phyloP scores from a whole-genome alignment of 176 grass and related monocot species.

The Ananas comosus region DNA sequence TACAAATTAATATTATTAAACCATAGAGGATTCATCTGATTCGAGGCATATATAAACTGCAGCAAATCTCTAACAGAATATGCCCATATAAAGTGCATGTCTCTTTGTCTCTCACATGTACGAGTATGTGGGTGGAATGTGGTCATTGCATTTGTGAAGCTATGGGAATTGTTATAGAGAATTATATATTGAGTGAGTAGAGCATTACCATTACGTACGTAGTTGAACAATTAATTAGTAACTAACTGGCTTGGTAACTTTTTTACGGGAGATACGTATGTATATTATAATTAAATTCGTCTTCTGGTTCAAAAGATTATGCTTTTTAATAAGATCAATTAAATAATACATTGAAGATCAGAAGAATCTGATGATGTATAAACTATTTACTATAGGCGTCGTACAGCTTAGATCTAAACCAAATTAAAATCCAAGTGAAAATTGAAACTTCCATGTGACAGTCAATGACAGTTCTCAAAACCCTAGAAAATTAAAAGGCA shows the following conservation, averaged over 20 bases:
- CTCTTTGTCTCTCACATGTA: slow-evolving; percentile 26
- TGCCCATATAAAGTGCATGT: slow-evolving; percentile 45
- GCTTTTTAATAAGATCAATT: too few relatives aligned
- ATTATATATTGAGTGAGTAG: too few relatives aligned
- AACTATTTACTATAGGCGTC: too few relatives aligned
- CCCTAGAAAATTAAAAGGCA: slow-evolving; percentile 16
- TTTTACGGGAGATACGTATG: too few relatives aligned
- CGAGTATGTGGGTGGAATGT: background rate
- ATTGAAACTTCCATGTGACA: background rate
- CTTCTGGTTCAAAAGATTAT: background rate
- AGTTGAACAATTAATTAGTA: too few relatives aligned
- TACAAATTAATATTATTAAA: background rate
- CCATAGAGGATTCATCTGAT: slow-evolving; percentile 3
- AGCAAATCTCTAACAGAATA: slow-evolving; percentile 38
- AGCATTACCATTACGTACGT: too few relatives aligned
- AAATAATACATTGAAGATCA: too few relatives aligned
- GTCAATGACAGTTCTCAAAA: slow-evolving; percentile 17
- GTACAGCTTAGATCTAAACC: background rate
- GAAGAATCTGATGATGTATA: too few relatives aligned
- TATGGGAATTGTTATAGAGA: too few relatives aligned
- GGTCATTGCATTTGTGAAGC: background rate
- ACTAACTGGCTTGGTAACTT: too few relatives aligned
- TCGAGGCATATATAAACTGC: slow-evolving; percentile 4
- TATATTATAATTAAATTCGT: background rate
- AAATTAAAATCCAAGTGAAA: slow-evolving; percentile 3